phyloP scores from a whole-genome alignment of 225 moss, liverwort and hornwort genomes.

The Bryum argenteum region DNA sequence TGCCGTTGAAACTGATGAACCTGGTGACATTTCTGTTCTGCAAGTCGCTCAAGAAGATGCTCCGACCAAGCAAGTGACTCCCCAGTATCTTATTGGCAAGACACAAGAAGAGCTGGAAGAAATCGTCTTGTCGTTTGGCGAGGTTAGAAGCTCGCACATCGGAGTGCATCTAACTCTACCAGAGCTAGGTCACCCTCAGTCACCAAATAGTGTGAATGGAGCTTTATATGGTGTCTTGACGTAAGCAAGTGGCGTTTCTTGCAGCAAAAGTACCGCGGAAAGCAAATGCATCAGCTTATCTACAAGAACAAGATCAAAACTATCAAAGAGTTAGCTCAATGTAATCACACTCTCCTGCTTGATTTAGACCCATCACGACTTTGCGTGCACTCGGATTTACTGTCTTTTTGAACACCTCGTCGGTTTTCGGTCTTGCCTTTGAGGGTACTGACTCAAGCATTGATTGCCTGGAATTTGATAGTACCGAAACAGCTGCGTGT shows the following conservation, averaged over 20 bases:
- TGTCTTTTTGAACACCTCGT: neutral
- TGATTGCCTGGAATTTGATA: constrained; percentile 48
- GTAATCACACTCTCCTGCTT: constrained; percentile 44
- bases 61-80: constrained; percentile 31
- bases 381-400: constrained; percentile 5
- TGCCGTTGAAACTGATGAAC: constrained; percentile 44
- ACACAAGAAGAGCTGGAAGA: constrained; percentile 75
- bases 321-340: constrained; percentile 72
- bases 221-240: neutral
- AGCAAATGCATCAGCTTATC: constrained; percentile 88
- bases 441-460: constrained; percentile 43
- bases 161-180: neutral
- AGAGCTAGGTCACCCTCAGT: constrained; percentile 1
- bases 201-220: neutral
- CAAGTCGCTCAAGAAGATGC: constrained; percentile 23
- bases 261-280: constrained; percentile 98
- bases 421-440: constrained; percentile 6
- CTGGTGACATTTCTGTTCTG: constrained; percentile 25
- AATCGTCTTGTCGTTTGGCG: constrained; percentile 64
- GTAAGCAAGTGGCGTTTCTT: neutral
- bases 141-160: constrained; percentile 43
- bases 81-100: constrained; percentile 71
- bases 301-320: constrained; percentile 84
- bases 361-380: constrained; percentile 11
- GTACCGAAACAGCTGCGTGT: constrained; percentile 87